These are phyloP conservation scores for Colletotrichum falcatum DNA, from an alignment of 2,329 filamentous ascomycete species.

Conservation along the genomic window DNA sequence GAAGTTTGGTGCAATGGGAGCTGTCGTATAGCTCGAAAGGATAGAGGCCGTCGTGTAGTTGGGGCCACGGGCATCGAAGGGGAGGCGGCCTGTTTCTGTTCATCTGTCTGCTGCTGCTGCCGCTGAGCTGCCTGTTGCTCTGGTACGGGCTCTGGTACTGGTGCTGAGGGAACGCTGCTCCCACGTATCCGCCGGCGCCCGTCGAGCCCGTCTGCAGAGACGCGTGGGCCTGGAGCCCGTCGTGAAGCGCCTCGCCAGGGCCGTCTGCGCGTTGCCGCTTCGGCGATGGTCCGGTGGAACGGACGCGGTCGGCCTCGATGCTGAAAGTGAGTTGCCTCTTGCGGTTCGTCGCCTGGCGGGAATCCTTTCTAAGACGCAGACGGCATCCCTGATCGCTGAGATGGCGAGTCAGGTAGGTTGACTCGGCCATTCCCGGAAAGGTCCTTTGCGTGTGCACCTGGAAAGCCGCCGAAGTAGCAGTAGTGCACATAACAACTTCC, in stretches of 20 bases:
- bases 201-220: background rate
- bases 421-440: constrained; percentile 84
- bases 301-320: constrained; percentile 3
- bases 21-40: background rate
- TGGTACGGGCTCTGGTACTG: constrained; percentile 7
- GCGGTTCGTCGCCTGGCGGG: constrained; percentile 66
- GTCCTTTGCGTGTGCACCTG: constrained; percentile 74
- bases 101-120: background rate
- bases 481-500: constrained; percentile 45
- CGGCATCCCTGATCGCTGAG: constrained; percentile 91
- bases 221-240: background rate
- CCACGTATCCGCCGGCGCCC: background rate
- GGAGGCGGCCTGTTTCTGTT: background rate
- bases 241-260: background rate
- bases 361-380: constrained; percentile 85
- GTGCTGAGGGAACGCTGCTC: background rate
- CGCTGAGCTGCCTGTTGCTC: background rate
- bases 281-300: background rate
- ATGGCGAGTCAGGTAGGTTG: constrained; percentile 81
- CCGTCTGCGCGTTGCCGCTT: background rate
- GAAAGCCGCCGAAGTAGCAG: constrained; percentile 74
- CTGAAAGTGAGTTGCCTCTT: constrained; percentile 47
- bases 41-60: background rate
- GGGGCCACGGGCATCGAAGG: background rate
- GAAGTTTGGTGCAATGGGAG: background rate